Conservation (phyloP, 2,329 filamentous ascomycete genomes). For the Pseudofabraea citricarpa region DNA sequence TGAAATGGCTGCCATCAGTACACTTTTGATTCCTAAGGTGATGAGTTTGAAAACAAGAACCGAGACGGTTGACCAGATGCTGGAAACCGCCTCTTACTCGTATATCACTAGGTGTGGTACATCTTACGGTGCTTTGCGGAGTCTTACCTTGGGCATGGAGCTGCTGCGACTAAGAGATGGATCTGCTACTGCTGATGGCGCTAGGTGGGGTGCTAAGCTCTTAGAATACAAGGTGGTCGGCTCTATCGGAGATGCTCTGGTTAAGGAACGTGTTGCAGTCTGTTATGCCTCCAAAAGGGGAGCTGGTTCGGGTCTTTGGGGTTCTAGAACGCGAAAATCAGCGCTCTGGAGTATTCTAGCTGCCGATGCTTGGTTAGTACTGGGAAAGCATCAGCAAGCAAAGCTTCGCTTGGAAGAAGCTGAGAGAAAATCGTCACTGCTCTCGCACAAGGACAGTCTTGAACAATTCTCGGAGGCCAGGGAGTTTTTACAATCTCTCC, state of each 20-base stretch:
- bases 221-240: conserved; percentile 76
- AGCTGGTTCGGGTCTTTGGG: conserved; percentile 61
- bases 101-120: conserved; percentile 81
- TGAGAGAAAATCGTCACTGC: conserved; percentile 45
- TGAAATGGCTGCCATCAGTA: conserved; percentile 88
- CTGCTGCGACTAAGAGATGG: conserved; percentile 77
- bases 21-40: conserved; percentile 70
- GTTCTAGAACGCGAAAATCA: conserved; percentile 74
- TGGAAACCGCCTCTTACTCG: conserved; percentile 88
- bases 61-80: conserved; percentile 79
- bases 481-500: conserved; percentile 46
- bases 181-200: conserved; percentile 78
- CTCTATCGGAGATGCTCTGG: conserved; percentile 70
- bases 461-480: conserved; percentile 45
- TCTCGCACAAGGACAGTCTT: conserved; percentile 47
- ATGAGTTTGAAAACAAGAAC: conserved; percentile 70
- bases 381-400: conserved; percentile 73
- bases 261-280: conserved; percentile 80
- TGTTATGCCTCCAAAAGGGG: conserved; percentile 76
- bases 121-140: conserved; percentile 75
- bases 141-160: conserved; percentile 71
- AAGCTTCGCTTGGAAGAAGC: conserved; percentile 73
- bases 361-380: conserved; percentile 76
- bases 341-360: conserved; percentile 84
- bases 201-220: conserved; percentile 75